Evolutionary conservation across 805 yeast species (phyloP).

Genomic region (Ogataea neopini): DNA sequence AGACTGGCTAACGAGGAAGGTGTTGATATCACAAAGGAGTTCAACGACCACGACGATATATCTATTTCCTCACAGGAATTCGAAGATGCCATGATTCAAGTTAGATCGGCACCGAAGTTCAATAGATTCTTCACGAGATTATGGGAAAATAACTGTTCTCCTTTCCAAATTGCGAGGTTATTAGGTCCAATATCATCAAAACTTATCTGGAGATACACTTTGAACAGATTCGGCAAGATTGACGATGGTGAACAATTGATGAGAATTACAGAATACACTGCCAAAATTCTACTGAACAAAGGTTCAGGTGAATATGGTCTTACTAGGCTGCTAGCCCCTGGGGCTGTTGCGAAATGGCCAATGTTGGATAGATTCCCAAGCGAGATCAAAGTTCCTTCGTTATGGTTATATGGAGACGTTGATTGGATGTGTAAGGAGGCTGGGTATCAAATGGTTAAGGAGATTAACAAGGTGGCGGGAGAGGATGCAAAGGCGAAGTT

Average conservation of each 20-base stretch:
- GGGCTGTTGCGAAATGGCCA: conserved; percentile 58
- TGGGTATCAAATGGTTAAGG: conserved; percentile 47
- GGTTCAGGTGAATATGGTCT: conserved; percentile 69
- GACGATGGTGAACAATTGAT: conserved; percentile 34
- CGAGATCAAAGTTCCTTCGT: conserved; percentile 42
- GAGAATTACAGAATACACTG: conserved; percentile 54
- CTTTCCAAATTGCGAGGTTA: conserved; percentile 51
- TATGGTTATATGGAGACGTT: conserved; percentile 66
- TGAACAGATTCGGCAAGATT: conserved; percentile 42
- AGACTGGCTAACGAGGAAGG: conserved; percentile 27
- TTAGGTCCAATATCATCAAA: conserved; percentile 57
- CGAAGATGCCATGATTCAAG: conserved; percentile 25
- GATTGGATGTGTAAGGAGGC: conserved; percentile 74
- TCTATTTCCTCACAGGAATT: conserved; percentile 17
- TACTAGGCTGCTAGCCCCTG: conserved; percentile 59
- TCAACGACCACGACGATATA: conserved; percentile 21
- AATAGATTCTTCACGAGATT: conserved; percentile 40
- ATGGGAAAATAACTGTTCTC: conserved; percentile 58
- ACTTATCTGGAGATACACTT: conserved; percentile 55
- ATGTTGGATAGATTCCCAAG: conserved; percentile 51
- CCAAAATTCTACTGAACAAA: conserved; percentile 50
- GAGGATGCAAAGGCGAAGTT: conserved; percentile 32
- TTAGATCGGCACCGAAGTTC: conserved; percentile 36
- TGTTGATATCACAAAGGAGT: conserved; percentile 37
- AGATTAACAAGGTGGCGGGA: conserved; percentile 32